Evolutionary conservation across 192 early-diverging fungal genomes (phyloP).

Genomic region (Piromyces finnis): DNA sequence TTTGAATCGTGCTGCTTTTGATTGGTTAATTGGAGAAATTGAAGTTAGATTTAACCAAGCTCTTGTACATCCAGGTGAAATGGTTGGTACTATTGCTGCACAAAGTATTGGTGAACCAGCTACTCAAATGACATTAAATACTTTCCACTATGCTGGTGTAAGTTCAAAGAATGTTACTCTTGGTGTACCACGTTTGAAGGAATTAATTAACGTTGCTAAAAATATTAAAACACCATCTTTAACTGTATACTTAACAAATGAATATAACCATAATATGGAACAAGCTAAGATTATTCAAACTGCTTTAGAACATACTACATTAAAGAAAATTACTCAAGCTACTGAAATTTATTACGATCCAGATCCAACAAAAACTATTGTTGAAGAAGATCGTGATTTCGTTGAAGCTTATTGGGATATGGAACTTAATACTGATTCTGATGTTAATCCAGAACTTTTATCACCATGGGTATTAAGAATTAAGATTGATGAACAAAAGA

Average conservation of each 20-base stretch:
- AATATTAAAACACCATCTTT: slow-evolving; percentile 89
- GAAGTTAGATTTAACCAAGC: slow-evolving; percentile 76
- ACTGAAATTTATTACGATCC: slow-evolving; percentile 98
- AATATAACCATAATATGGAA: slow-evolving; percentile 53
- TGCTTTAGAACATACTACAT: slow-evolving; percentile 77
- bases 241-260: slow-evolving; percentile 50
- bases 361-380: slow-evolving; percentile 48
- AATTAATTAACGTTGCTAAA: slow-evolving; percentile 96
- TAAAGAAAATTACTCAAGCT: slow-evolving; percentile 59
- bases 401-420: slow-evolving; percentile 67
- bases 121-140: slow-evolving; percentile 99
- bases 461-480: slow-evolving; percentile 35
- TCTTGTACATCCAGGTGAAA: slow-evolving; percentile 86
- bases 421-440: slow-evolving; percentile 27
- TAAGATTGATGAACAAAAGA: slow-evolving; percentile 37
- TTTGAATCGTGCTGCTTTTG: slow-evolving; percentile 69
- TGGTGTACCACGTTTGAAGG: slow-evolving; percentile 95
- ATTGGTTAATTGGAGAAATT: slow-evolving; percentile 89
- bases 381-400: slow-evolving; percentile 77
- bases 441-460: slow-evolving; percentile 26
- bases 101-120: slow-evolving; percentile 99
- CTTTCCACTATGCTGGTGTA: slow-evolving; percentile 99
- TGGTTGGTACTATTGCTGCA: slow-evolving; percentile 93
- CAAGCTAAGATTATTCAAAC: slow-evolving; percentile 77
- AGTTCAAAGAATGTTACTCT: slow-evolving; percentile 89